Evolutionary conservation across 75 land plant genomes (phyloP).

Genomic region (Larix kaempferi): DNA sequence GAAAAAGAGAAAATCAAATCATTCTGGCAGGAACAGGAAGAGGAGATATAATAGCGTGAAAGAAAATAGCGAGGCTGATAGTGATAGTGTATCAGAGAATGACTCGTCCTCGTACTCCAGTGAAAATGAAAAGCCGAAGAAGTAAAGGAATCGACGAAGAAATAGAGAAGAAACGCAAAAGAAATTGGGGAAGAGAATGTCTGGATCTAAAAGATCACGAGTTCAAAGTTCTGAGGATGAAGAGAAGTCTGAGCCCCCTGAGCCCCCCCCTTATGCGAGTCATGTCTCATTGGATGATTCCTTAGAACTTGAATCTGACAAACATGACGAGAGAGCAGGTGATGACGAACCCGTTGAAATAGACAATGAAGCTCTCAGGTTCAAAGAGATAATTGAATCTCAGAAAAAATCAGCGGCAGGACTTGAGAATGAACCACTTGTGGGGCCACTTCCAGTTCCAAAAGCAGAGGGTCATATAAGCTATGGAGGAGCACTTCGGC

Average conservation of each 20-base stretch:
- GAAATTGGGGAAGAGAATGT: too few species aligned
- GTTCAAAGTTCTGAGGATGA: too few species aligned
- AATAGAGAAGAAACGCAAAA: too few species aligned
- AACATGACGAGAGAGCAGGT: slow-evolving; percentile 22
- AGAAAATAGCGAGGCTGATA: slow-evolving; percentile 9
- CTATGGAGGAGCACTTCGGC: slow-evolving; percentile 98
- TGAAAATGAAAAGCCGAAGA: too few species aligned
- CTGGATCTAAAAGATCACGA: too few species aligned
- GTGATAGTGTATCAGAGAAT: slow-evolving; percentile 1
- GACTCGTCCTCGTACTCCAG: too few species aligned
- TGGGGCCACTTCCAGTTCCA: slow-evolving; percentile 91
- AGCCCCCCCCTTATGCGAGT: background rate
- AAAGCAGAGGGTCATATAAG: slow-evolving; percentile 98
- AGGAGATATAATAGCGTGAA: slow-evolving; percentile 8
- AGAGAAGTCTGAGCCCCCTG: too few species aligned
- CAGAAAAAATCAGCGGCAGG: slow-evolving; percentile 61
- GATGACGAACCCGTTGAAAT: slow-evolving; percentile 31
- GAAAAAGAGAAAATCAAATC: background rate
- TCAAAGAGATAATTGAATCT: slow-evolving; percentile 81
- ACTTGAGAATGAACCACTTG: slow-evolving; percentile 73
- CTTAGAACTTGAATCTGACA: slow-evolving; percentile 3
- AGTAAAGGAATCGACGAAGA: too few species aligned
- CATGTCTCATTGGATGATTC: slow-evolving; percentile 8
- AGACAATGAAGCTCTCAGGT: slow-evolving; percentile 59
- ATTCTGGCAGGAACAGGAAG: background rate